A percentile compares a stretch with the other conserved stretches of the same genome.
Conservation (phyloP, 371 early-diverging fungal genomes). For the Vairimorpha ceranae region DNA sequence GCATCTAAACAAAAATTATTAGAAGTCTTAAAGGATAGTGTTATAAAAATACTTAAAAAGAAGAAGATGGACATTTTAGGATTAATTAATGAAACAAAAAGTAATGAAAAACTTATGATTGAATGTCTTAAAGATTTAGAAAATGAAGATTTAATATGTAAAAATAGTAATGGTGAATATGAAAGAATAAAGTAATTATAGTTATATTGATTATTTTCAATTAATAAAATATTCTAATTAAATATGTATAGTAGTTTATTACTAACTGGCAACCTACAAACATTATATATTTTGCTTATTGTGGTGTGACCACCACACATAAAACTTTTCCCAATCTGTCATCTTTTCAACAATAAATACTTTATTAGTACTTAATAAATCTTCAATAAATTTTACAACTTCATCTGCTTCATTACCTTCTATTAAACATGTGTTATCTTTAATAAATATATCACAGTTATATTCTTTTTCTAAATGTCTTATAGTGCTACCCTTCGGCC, state of each 20-base stretch:
- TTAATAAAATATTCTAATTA: background rate
- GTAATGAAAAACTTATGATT: conserved; percentile 35
- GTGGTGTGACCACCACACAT: conserved; percentile 28
- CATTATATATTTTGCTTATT: background rate
- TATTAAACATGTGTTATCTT: background rate
- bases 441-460: background rate
- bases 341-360: background rate
- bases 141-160: conserved; percentile 36
- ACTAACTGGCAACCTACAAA: too few relatives aligned
- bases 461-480: background rate
- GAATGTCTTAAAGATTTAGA: conserved; percentile 48
- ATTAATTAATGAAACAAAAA: conserved; percentile 18
- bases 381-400: background rate
- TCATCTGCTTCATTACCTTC: background rate
- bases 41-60: conserved; percentile 48
- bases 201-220: background rate
- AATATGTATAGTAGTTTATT: background rate
- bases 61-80: conserved; percentile 4
- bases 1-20: conserved; percentile 46
- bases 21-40: conserved; percentile 54
- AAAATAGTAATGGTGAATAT: conserved; percentile 3
- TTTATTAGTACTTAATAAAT: background rate
- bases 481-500: background rate
- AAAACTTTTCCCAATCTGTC: conserved; percentile 25
- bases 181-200: conserved; percentile 14